Evolutionary conservation across 1,139 yeast species (phyloP), one percentile per base, ranked within the genome.

Genomic region (Diutina siamensis): DNA sequence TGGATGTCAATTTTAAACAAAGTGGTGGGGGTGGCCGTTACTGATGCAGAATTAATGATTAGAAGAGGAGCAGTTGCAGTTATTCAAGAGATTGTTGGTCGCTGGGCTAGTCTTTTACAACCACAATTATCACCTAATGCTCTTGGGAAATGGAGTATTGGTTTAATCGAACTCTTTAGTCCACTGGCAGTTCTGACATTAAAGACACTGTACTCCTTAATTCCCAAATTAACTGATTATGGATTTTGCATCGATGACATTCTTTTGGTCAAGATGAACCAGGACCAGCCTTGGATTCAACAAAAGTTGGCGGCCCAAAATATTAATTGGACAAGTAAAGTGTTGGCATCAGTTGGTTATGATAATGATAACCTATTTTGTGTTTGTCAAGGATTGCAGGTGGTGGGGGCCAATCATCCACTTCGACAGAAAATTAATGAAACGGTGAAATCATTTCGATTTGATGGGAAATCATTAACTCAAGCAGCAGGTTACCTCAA

Each of bases 341-440:
- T 35, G 9, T 12, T 35, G 28, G 13, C 13, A n/a, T 5, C 10
- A 18, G 22, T 35, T 13, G 17, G 15, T 13, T 35, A 12, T 21
- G 40, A 35, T 21, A 21, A 17, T 22, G 40, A 35, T 35, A 35
- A 35, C 25, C 18, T 35, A 20, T 35, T 20, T 8, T 35, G 40
- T 20, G 28, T 35, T 7, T 35, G 40, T 21, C 15, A 35, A 10
- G 40, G 40, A 10, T 21, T 35, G 7, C 28, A 3, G n/a, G 18
- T 13, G 18, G 4, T 35, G 8, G 28, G 28, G 3, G 17, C n/a
- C n/a, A n/a, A 10, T 4, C 7, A 21, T 20, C 15, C 19, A 21
- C 17, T n/a, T 21, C 4, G 22, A 9, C 10, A 20, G n/a, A 13
- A 15, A n/a, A 15, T 35, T 10, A 27, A 35, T 35, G 18, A 3